Percentiles rank a stretch among this genome's conserved stretches.
These are phyloP conservation scores for Aspergillus sergii DNA, from an alignment of 2,329 filamentous ascomycete genomes.

Conservation along the genomic window DNA sequence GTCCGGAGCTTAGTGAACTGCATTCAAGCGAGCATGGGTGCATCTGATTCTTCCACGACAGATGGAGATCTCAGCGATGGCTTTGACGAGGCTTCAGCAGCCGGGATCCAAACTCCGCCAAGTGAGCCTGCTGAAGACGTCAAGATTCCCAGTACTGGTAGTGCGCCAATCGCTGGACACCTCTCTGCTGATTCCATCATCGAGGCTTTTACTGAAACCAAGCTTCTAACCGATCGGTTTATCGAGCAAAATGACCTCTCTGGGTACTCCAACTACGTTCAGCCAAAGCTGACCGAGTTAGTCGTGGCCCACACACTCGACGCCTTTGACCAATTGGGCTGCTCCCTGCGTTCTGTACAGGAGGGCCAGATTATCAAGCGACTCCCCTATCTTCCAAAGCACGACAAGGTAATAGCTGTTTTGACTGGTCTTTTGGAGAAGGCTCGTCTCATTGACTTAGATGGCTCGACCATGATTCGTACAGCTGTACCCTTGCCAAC, in stretches of 20 bases:
- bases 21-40: constrained; percentile 18
- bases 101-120: not conserved
- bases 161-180: not conserved
- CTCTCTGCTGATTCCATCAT: constrained; percentile 17
- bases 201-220: constrained; percentile 23
- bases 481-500: constrained; percentile 26
- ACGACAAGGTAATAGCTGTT: constrained; percentile 30
- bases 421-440: constrained; percentile 37
- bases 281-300: constrained; percentile 24
- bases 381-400: constrained; percentile 27
- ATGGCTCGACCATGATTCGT: constrained; percentile 27
- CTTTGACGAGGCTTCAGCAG: not conserved
- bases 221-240: constrained; percentile 27
- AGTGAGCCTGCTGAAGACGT: not conserved
- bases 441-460: constrained; percentile 32
- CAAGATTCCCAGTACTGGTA: not conserved
- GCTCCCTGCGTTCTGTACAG: constrained; percentile 17
- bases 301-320: constrained; percentile 30
- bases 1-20: constrained; percentile 29
- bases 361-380: constrained; percentile 24
- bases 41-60: not conserved
- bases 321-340: constrained; percentile 38
- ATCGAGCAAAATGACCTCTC: constrained; percentile 23
- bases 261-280: constrained; percentile 25
- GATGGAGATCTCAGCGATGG: not conserved